phyloP scores from a whole-genome alignment of 1,284 basidiomycete species.

The Pseudomicrostroma phylloplanum region DNA sequence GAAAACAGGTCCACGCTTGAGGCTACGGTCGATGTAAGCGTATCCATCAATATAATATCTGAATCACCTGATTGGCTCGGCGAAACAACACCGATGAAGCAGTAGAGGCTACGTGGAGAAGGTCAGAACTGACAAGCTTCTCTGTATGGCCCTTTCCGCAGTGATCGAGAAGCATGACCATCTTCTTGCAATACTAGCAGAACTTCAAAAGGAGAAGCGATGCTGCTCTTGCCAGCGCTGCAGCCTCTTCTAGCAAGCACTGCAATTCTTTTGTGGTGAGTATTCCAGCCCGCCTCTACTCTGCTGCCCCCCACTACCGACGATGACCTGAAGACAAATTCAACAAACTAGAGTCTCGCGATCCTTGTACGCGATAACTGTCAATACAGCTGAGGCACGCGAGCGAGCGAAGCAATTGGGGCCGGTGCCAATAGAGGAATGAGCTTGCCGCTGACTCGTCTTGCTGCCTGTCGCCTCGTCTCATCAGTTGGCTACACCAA shows the following conservation, averaged over 20 bases:
- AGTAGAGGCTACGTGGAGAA: background rate
- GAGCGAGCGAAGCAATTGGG: background rate
- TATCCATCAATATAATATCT: slow-evolving; percentile 10
- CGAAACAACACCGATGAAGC: background rate
- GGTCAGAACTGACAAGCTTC: too few relatives aligned
- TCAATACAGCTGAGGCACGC: background rate
- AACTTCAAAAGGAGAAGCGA: background rate
- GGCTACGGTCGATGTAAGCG: background rate
- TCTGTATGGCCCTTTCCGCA: too few relatives aligned
- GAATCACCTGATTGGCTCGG: slow-evolving; percentile 7
- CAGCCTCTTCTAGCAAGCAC: background rate
- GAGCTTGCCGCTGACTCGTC: background rate
- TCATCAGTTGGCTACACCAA: background rate
- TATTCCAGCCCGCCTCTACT: background rate
- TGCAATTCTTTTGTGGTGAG: background rate
- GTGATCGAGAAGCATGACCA: too few relatives aligned
- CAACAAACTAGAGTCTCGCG: slow-evolving; percentile 9
- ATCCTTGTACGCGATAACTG: slow-evolving; percentile 2
- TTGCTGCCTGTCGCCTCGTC: background rate
- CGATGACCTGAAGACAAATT: slow-evolving; percentile 1
- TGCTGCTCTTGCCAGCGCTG: background rate
- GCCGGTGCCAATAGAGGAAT: background rate
- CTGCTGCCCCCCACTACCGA: background rate
- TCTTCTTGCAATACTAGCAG: background rate
- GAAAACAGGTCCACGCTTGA: slow-evolving; percentile 9